A percentile compares a stretch with the other conserved stretches of the same genome.
phyloP scores from a whole-genome alignment of 1,284 basidiomycete genomes.

The Xerocomus amazonicus region DNA sequence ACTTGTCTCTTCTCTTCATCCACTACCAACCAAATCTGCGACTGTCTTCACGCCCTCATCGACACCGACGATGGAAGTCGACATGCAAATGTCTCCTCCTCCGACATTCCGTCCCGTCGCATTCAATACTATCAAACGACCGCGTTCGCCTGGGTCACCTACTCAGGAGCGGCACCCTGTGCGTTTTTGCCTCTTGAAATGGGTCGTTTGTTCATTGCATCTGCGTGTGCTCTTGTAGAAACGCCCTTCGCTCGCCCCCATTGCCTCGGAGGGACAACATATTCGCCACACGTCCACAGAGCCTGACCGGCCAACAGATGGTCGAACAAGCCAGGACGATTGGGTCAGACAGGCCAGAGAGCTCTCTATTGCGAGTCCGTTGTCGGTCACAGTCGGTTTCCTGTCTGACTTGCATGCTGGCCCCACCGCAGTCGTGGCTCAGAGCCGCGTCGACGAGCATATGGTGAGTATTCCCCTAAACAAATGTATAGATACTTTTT shows the following conservation, averaged over 20 bases:
- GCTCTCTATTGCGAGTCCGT: constrained; percentile 57
- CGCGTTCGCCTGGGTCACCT: constrained; percentile 53
- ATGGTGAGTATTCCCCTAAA: constrained; percentile 18
- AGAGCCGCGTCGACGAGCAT: constrained; percentile 24
- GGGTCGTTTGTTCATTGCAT: background rate
- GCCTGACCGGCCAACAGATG: constrained; percentile 20
- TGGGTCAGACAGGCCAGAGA: constrained; percentile 64
- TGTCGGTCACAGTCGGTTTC: constrained; percentile 19
- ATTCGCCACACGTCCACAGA: constrained; percentile 16
- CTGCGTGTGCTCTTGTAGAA: constrained; percentile 40
- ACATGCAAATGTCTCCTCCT: constrained; percentile 42
- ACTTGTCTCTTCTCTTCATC: constrained; percentile 1
- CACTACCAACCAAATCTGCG: background rate
- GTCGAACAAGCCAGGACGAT: constrained; percentile 51
- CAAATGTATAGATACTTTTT: too few species aligned
- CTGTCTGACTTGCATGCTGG: constrained; percentile 5
- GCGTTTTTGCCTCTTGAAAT: constrained; percentile 19
- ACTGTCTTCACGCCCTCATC: background rate
- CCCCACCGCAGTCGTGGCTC: constrained; percentile 5
- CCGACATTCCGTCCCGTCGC: constrained; percentile 32
- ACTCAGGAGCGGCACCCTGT: constrained; percentile 51
- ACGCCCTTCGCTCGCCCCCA: constrained; percentile 46
- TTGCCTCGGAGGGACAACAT: constrained; percentile 20
- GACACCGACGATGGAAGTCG: constrained; percentile 43
- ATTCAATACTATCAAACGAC: constrained; percentile 42